phyloP scores from a whole-genome alignment of 163 green algal genomes.

The Chlorella variabilis region DNA sequence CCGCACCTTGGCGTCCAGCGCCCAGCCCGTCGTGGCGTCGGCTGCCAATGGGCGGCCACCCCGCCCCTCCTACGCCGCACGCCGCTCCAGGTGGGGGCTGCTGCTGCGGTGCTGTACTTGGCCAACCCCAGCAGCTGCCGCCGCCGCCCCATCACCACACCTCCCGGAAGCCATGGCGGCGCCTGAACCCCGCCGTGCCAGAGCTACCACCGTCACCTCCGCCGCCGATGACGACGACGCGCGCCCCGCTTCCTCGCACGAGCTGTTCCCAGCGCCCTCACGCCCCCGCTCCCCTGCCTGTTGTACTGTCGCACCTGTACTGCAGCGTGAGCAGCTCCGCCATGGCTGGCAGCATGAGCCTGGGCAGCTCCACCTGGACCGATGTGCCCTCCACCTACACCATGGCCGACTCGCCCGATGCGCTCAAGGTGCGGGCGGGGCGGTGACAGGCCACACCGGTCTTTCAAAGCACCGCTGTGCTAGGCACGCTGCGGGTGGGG shows the following conservation, averaged over 20 bases:
- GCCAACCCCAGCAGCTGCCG: no score
- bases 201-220: no score
- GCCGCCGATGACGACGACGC: no score
- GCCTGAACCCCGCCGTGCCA: no score
- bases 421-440: not conserved
- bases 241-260: no score
- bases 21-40: not conserved
- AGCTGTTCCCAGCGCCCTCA: no score
- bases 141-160: no score
- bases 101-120: no score
- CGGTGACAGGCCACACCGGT: no score
- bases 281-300: no score
- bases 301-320: no score
- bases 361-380: not conserved
- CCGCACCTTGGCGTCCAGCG: not conserved
- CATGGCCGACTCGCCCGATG: constrained; percentile 3
- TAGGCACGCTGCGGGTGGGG: not conserved
- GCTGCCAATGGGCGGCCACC: not conserved
- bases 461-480: not conserved
- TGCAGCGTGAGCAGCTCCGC: not conserved
- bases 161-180: no score
- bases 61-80: not conserved
- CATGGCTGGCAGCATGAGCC: constrained; percentile 10
- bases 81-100: not conserved
- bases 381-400: constrained; percentile 6